Percentiles rank a stretch among this genome's conserved stretches.
These are phyloP conservation scores for Extremus antarcticus DNA, from an alignment of 495 filamentous ascomycete genomes.

Conservation along the genomic window DNA sequence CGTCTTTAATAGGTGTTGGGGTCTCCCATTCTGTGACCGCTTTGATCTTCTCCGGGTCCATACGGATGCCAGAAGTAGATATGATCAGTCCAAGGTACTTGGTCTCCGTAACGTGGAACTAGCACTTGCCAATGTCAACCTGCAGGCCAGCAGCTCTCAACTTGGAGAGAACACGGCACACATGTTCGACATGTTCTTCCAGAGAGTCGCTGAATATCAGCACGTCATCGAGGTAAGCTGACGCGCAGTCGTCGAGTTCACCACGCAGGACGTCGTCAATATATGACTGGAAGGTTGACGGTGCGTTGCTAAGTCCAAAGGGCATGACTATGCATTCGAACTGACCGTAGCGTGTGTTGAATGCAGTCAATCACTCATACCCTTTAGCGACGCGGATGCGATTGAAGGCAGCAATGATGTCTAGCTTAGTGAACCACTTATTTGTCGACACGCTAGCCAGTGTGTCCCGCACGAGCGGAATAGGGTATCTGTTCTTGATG, in stretches of 20 bases:
- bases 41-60: constrained; percentile 13
- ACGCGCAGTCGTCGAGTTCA: constrained; percentile 6
- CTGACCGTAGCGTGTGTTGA: constrained; percentile 17
- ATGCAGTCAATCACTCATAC: constrained; percentile 24
- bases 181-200: constrained; percentile 9
- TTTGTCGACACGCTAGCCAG: background rate
- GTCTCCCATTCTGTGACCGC: constrained; percentile 17
- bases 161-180: constrained; percentile 1
- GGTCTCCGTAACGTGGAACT: background rate
- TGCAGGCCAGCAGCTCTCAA: constrained; percentile 2
- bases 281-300: constrained; percentile 17
- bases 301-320: constrained; percentile 21
- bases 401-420: constrained; percentile 15
- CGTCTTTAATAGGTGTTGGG: constrained; percentile 13
- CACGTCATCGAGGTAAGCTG: constrained; percentile 23
- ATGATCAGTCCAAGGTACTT: constrained; percentile 20
- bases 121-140: constrained; percentile 11
- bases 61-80: constrained; percentile 8
- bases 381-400: constrained; percentile 9
- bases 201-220: constrained; percentile 11
- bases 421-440: constrained; percentile 2
- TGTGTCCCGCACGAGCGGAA: constrained; percentile 19
- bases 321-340: constrained; percentile 22
- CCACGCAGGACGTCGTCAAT: constrained; percentile 15
- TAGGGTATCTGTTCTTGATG: constrained; percentile 17